These are phyloP conservation scores for Penicillium sp. DNA, from an alignment of 2,329 filamentous ascomycete genomes.

Conservation along the genomic window DNA sequence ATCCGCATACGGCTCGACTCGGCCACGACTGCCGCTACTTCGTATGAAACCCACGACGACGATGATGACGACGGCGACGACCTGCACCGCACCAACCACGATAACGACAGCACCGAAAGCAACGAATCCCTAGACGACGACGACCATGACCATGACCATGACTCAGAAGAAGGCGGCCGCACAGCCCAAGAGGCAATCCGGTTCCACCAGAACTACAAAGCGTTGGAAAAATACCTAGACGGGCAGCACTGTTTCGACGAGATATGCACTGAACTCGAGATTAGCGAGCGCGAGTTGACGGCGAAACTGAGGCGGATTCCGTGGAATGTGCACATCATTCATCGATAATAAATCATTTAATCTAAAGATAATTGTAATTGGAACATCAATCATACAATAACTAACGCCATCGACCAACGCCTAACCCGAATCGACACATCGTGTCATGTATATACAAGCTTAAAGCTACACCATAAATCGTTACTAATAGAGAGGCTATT, in stretches of 20 bases:
- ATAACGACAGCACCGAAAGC: neutral
- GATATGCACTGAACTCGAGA: slow-evolving; percentile 48
- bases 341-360: slow-evolving; percentile 31
- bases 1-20: slow-evolving; percentile 5
- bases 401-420: neutral
- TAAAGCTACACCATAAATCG: neutral
- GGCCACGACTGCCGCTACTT: neutral
- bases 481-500: slow-evolving; percentile 39
- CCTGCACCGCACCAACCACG: neutral
- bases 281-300: slow-evolving; percentile 45
- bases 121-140: slow-evolving; percentile 5
- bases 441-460: no score
- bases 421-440: neutral
- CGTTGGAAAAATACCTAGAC: slow-evolving; percentile 42
- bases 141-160: slow-evolving; percentile 26
- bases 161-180: slow-evolving; percentile 27
- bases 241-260: slow-evolving; percentile 49
- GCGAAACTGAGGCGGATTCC: slow-evolving; percentile 39
- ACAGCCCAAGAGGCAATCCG: slow-evolving; percentile 8
- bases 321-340: slow-evolving; percentile 45
- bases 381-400: neutral
- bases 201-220: slow-evolving; percentile 27
- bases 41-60: neutral
- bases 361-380: neutral
- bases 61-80: neutral